Evolutionary conservation across 169 alveolate species (phyloP), one percentile per base, ranked within the genome.

Genomic region (Cryptosporidium ubiquitum): DNA sequence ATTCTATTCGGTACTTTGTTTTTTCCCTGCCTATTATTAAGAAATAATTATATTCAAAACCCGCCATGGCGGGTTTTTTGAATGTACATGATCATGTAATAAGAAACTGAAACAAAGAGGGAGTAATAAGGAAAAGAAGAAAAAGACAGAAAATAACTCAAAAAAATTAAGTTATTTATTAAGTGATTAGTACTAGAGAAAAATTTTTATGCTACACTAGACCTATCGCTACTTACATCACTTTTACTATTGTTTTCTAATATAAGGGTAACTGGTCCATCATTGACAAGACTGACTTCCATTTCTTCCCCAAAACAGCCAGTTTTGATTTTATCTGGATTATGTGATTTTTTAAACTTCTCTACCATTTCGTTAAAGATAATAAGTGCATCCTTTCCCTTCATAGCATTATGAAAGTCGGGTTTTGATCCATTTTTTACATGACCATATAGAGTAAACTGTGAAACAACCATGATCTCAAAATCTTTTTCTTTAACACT

Each of bases 221-320:
- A 31, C 31, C 5, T 64, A n/a, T 64, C 71, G 39, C 31, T 64
- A n/a, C 49, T 29, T 14, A 49, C 14, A 29, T 26, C 71, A n/a
- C 12, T 39, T n/a, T 79, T 58, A 14, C 37, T 61, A 10, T 79
- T 91, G 26, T 86, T 86, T 33, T 93, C 94, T 49, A 93, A 26
- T 20, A 68, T 55, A 40, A 97, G 91, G 44, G 99, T 96, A 18
- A 97, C 98, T 44, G 99, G 99, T 0, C 99, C 99, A 93, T 97
- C 98, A 86, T 94, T 92, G 16, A 92, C 95, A 23, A 95, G 92
- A 18, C 94, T 95, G 33, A 97, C 94, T 40, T 94, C 84, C 99
- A 97, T 97, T 68, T 95, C 92, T 52, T 93, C 92, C 33, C 98
- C 97, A 89, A 97, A 97, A 35, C 94, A 94, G 44, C 98, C 98